These are phyloP conservation scores for Saturnispora mendoncae DNA, from an alignment of 805 yeast genomes.

Conservation along the genomic window DNA sequence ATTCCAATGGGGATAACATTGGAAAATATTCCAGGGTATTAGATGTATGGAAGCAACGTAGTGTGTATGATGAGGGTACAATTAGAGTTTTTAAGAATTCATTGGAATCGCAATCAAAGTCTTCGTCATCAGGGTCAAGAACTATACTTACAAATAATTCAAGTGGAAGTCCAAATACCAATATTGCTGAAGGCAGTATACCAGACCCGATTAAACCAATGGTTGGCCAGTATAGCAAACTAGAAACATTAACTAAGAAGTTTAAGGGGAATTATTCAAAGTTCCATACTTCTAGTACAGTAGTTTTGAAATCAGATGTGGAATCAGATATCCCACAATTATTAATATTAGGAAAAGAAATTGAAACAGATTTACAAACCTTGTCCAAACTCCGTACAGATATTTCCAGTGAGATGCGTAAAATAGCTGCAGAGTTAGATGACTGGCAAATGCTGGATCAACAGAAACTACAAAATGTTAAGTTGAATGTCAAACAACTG, in stretches of 20 bases:
- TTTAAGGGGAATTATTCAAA: conserved; percentile 22
- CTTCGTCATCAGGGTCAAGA: background rate
- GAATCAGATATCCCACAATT: conserved; percentile 2
- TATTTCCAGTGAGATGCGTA: conserved; percentile 21
- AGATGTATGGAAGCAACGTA: conserved; percentile 50
- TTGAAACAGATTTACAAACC: conserved; percentile 14
- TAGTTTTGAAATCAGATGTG: conserved; percentile 1
- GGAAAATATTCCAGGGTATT: conserved; percentile 42
- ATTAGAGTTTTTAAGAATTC: conserved; percentile 14
- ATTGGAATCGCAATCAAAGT: background rate
- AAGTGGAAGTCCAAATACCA: too few species aligned
- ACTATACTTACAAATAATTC: too few species aligned
- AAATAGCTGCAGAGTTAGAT: conserved; percentile 23
- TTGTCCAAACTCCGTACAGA: conserved; percentile 18
- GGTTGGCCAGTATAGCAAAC: conserved; percentile 6
- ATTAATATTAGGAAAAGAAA: conserved; percentile 18
- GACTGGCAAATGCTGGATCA: conserved; percentile 24
- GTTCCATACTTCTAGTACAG: conserved; percentile 13
- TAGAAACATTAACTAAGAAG: conserved; percentile 5
- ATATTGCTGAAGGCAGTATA: background rate
- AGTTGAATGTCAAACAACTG: background rate
- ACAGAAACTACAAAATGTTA: conserved; percentile 6
- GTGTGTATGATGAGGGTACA: conserved; percentile 30
- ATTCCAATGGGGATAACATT: conserved; percentile 12
- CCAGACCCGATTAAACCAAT: conserved; percentile 9